Base-by-base conservation (phyloP, 257 asterid species). In the Coffea eugenioides region DNA sequence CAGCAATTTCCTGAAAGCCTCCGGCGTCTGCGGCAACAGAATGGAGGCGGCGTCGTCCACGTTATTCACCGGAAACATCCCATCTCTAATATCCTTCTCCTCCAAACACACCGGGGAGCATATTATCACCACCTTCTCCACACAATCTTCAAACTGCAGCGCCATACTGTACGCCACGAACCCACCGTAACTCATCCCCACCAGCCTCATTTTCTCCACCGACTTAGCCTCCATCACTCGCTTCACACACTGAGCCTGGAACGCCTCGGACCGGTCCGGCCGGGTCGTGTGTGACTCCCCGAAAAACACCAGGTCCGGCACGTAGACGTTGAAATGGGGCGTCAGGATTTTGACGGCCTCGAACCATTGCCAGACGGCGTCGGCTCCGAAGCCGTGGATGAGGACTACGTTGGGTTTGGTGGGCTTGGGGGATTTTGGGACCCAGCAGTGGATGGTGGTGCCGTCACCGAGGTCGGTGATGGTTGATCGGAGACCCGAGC, bases 181-280 rank as follows among this genome's bases (percentile, higher is more conserved):
- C 57, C 97, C 97, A 7, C 97, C 97, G 77, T 91, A 91, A 78
- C 97, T 90, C 86, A 91, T 81, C 75, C 97, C 97, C n/a, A 89
- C 85, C 54, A 87, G 83, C 70, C 68, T 81, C 88, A 84, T 81
- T 77, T 71, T 82, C 79, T 15, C 76, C 65, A 91, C 97, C 49
- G 86, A 81, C 81, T 88, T 83, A 7, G 84, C 88, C 70, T 91
- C 93, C 88, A 89, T 56, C 12, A 83, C 83, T 64, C 87, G 90
- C 81, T 84, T 87, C 80, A 91, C 88, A 71, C 93, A 91, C 85
- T 67, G 84, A 51, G 94, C 97, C 82, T 91, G 97, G 80, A 91
- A 91, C 8, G 90, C 68, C 68, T 84, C 94, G 69, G 86, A 70
- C 80, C 97, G 81, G 1, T 91, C 97, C 49, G 88, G 67, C 72